phyloP scores from a whole-genome alignment of 108 stramenopile species.

The Pseudonitzschia multistriata region DNA sequence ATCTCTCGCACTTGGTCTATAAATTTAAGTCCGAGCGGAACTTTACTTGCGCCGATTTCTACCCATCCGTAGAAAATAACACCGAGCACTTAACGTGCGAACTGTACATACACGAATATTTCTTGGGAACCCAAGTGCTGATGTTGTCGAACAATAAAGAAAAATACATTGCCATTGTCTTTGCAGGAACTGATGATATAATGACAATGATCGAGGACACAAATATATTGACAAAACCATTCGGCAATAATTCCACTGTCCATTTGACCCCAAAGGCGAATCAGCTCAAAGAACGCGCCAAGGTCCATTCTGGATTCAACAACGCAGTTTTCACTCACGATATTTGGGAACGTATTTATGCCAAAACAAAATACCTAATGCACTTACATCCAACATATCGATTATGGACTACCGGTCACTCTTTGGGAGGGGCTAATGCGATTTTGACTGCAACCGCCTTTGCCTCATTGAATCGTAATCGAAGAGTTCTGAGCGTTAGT shows the following conservation, averaged over 20 bases:
- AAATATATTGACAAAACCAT: constrained; percentile 53
- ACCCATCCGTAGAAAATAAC: neutral
- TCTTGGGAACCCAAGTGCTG: constrained; percentile 68
- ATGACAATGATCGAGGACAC: constrained; percentile 67
- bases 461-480: constrained; percentile 19
- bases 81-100: constrained; percentile 49
- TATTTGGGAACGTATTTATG: constrained; percentile 41
- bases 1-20: constrained; percentile 40
- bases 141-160: constrained; percentile 37
- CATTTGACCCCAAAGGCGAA: constrained; percentile 16
- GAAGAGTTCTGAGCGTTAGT: constrained; percentile 47
- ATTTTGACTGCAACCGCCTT: constrained; percentile 66
- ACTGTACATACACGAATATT: constrained; percentile 63
- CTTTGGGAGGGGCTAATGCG: constrained; percentile 76
- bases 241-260: constrained; percentile 50
- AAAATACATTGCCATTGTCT: constrained; percentile 66
- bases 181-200: constrained; percentile 83
- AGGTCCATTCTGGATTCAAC: constrained; percentile 80
- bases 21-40: constrained; percentile 28
- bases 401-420: constrained; percentile 73
- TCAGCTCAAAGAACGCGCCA: neutral
- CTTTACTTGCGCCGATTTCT: constrained; percentile 13
- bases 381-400: constrained; percentile 23
- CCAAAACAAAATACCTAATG: constrained; percentile 23
- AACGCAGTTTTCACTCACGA: constrained; percentile 66